These are phyloP conservation scores for Brassica carinata DNA, from an alignment of 345 rosid genomes.

Conservation along the genomic window DNA sequence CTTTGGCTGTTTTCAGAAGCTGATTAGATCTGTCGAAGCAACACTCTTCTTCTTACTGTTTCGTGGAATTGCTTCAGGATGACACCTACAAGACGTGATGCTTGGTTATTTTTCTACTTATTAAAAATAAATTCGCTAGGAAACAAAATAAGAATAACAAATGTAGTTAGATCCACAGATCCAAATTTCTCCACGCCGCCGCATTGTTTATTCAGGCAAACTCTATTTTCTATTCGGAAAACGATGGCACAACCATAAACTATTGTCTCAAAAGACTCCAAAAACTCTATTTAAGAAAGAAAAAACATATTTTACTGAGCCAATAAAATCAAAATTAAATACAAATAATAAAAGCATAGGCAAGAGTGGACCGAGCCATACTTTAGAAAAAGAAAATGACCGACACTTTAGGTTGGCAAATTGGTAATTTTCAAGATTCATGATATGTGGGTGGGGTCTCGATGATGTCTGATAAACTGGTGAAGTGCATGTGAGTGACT, in stretches of 20 bases:
- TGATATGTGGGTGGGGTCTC: conserved; percentile 31
- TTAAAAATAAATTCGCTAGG: not conserved
- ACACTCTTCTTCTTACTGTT: conserved; percentile 2
- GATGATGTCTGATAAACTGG: conserved; percentile 19
- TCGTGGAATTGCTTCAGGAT: conserved; percentile 4
- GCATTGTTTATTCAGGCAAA: conserved; percentile 27
- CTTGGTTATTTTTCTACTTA: not conserved
- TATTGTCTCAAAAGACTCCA: conserved; percentile 30
- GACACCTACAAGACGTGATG: conserved; percentile 38
- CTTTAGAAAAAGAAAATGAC: conserved; percentile 30
- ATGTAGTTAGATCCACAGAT: conserved; percentile 38
- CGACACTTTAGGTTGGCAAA: conserved; percentile 25
- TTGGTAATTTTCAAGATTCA: conserved; percentile 14
- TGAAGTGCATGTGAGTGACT: conserved; percentile 29
- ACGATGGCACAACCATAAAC: conserved; percentile 19
- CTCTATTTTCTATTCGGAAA: conserved; percentile 6
- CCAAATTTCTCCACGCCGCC: conserved; percentile 39
- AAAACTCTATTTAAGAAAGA: conserved; percentile 1
- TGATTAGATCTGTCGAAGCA: conserved; percentile 24
- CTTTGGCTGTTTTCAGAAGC: conserved; percentile 20
- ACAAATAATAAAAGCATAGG: conserved; percentile 25
- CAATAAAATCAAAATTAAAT: not conserved
- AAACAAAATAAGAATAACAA: conserved; percentile 22
- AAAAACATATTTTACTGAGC: not conserved
- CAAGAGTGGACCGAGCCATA: conserved; percentile 40